Conservation (phyloP, 2,329 filamentous ascomycete species). For the Ploettnerulaceae sp. region DNA sequence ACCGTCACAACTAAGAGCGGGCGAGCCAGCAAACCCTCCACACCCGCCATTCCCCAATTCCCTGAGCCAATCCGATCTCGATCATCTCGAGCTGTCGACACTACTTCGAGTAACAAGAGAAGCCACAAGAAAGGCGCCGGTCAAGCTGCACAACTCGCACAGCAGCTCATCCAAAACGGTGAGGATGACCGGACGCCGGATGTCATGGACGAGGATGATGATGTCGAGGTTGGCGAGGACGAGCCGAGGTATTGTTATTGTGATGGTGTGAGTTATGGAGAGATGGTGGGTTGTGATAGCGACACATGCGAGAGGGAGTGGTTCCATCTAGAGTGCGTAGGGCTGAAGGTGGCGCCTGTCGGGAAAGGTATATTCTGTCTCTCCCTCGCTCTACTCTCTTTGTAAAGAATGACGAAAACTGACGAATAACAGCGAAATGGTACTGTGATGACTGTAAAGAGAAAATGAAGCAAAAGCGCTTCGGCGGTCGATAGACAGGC, state of each 20-base stretch:
- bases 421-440: constrained; percentile 15
- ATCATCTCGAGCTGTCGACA: constrained; percentile 41
- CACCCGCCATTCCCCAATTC: constrained; percentile 55
- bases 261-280: constrained; percentile 73
- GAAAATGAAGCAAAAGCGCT: constrained; percentile 13
- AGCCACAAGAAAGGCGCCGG: constrained; percentile 55
- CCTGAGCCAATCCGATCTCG: constrained; percentile 50
- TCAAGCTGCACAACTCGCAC: constrained; percentile 32
- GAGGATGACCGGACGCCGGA: constrained; percentile 43
- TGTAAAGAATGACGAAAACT: not conserved
- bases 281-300: constrained; percentile 79
- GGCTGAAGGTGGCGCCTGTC: constrained; percentile 71
- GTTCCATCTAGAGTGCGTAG: constrained; percentile 81
- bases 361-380: constrained; percentile 38
- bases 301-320: constrained; percentile 70
- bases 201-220: constrained; percentile 44
- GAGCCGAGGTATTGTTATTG: constrained; percentile 78
- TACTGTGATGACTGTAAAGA: constrained; percentile 18
- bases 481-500: not conserved
- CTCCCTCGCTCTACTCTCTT: not conserved
- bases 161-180: constrained; percentile 39
- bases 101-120: constrained; percentile 41
- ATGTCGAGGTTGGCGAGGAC: constrained; percentile 60
- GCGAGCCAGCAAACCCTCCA: constrained; percentile 62
- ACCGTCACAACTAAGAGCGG: constrained; percentile 54